These are phyloP conservation scores for Emmonsiellopsis sp. DNA, from an alignment of 2,329 filamentous ascomycete genomes.

Conservation along the genomic window DNA sequence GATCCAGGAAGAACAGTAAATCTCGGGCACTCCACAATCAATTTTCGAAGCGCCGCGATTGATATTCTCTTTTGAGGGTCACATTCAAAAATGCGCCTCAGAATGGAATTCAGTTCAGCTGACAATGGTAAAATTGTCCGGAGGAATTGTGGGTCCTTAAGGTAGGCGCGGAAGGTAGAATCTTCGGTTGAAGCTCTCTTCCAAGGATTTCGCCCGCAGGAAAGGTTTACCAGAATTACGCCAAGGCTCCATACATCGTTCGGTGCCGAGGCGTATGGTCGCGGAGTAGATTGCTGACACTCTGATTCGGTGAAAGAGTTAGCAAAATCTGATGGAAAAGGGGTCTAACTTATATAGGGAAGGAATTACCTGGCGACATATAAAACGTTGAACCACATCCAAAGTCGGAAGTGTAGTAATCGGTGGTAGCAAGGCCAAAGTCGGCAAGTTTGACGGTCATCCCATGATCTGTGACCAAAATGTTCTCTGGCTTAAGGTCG, in stretches of 20 bases:
- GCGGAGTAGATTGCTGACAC: slow-evolving; percentile 70
- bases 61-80: slow-evolving; percentile 76
- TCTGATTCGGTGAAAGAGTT: slow-evolving; percentile 48
- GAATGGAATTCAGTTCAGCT: slow-evolving; percentile 76
- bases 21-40: slow-evolving; percentile 65
- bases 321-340: slow-evolving; percentile 8
- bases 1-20: slow-evolving; percentile 49
- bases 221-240: slow-evolving; percentile 94
- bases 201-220: slow-evolving; percentile 97
- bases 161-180: slow-evolving; percentile 86
- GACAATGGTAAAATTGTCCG: slow-evolving; percentile 88
- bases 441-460: slow-evolving; percentile 92
- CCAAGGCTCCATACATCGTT: slow-evolving; percentile 99
- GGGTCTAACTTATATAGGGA: slow-evolving; percentile 2
- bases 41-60: slow-evolving; percentile 65
- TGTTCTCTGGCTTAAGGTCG: slow-evolving; percentile 97
- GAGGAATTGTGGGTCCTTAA: slow-evolving; percentile 76
- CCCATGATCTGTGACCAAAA: slow-evolving; percentile 81
- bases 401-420: slow-evolving; percentile 80
- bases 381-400: slow-evolving; percentile 98
- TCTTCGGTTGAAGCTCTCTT: slow-evolving; percentile 91
- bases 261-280: slow-evolving; percentile 78
- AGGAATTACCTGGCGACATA: slow-evolving; percentile 87
- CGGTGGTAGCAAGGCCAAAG: slow-evolving; percentile 87
- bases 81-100: slow-evolving; percentile 78